Base-by-base conservation (phyloP, 1,284 basidiomycete genomes). In the Rhodotorula sp. region DNA sequence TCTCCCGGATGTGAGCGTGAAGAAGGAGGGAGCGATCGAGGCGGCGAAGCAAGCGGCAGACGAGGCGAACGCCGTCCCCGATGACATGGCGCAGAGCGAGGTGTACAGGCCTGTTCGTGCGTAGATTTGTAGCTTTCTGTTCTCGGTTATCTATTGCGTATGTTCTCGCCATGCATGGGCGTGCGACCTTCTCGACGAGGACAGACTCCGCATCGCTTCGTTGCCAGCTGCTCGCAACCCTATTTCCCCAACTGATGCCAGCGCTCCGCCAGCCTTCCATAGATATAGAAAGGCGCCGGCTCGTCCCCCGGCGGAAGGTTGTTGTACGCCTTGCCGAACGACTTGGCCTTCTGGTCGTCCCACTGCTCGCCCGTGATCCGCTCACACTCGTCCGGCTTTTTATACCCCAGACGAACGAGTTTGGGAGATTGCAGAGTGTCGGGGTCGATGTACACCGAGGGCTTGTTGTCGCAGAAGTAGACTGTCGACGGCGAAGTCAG, bases 401-500 rank as follows among this genome's bases (percentile, higher is more conserved):
- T 46, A 30, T 51, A 56, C 0, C 62, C 67, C 6, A 64, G 67
- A 1, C 67, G 62, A 44, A 56, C 30, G 28, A 64, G 58, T 30
- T 61, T 64, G 10, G 67, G 62, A 18, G 62, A 64, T 8, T 50
- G n/a, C 58, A 68, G 58, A 28, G 62, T 61, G 16, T 15, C 15
- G 8, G 67, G 62, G 40, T 68, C 67, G 67, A 64, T 59, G 18
- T 59, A n/a, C 2, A 60, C 56, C 34, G 79, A 70, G 31, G 77
- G 78, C 68, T 80, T 80, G 76, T 79, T 78, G 6, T 79, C 75
- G 16, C 77, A 79, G 72, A 80, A 80, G 76, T 80, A 80, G 61
- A 80, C 64, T 66, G 64, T 15, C 3, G 48, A 18, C 4, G 22
- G 37, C 18, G n/a, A 13, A 4, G 24, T 30, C 28, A 34, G 30